Percentiles rank a stretch among this genome's conserved stretches.
phyloP scores from a whole-genome alignment of 2,329 filamentous ascomycete species.

The Byssoonygena ceratinophila region DNA sequence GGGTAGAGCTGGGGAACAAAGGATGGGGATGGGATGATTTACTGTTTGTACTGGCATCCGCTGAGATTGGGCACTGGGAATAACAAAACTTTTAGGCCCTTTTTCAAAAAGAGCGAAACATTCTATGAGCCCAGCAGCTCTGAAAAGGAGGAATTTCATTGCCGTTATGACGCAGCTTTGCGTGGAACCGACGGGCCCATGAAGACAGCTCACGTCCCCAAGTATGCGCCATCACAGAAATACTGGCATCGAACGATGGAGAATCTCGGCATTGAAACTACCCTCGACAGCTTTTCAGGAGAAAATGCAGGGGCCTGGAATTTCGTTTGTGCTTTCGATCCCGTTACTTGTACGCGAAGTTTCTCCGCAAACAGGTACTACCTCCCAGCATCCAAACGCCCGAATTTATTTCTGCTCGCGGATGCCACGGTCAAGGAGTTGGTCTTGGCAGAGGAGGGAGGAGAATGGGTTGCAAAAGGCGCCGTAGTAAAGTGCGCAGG shows the following conservation, averaged over 20 bases:
- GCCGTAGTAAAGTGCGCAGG: constrained; percentile 35
- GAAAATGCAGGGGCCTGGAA: constrained; percentile 36
- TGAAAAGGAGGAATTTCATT: constrained; percentile 22
- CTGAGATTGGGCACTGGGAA: background rate
- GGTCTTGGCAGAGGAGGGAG: constrained; percentile 28
- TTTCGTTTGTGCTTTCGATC: constrained; percentile 22
- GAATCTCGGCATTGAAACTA: constrained; percentile 30
- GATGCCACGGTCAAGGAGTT: constrained; percentile 41
- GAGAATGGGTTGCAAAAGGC: constrained; percentile 30
- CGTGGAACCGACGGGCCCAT: constrained; percentile 28
- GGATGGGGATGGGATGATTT: constrained; percentile 23
- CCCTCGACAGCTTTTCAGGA: constrained; percentile 31
- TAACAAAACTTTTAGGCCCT: constrained; percentile 35
- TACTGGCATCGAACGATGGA: constrained; percentile 39
- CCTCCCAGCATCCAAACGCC: constrained; percentile 27
- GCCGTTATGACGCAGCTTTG: constrained; percentile 17
- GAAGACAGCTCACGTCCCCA: constrained; percentile 22
- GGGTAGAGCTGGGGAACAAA: constrained; percentile 23
- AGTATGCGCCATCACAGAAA: constrained; percentile 24
- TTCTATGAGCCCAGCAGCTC: constrained; percentile 26
- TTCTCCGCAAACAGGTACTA: constrained; percentile 38
- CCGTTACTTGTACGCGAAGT: constrained; percentile 26
- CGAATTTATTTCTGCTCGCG: constrained; percentile 41
- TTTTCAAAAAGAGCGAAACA: constrained; percentile 43
- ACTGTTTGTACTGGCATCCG: background rate